These are phyloP conservation scores for Phytophthora kernoviae DNA, from an alignment of 352 stramenopile genomes.

Conservation along the genomic window DNA sequence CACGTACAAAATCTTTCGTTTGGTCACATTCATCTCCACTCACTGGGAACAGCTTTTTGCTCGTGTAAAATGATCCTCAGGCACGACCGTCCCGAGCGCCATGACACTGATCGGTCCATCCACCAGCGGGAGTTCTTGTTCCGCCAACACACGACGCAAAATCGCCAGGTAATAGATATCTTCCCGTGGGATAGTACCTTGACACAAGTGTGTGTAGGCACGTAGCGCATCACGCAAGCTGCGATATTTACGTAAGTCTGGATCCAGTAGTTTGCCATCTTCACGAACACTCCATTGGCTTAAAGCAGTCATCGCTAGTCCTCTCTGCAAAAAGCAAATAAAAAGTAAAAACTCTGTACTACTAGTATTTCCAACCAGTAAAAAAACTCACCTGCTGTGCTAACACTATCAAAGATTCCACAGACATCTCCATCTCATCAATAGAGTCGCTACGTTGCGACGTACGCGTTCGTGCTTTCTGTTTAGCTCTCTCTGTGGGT, in stretches of 20 bases:
- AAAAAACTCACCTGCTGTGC: constrained; percentile 26
- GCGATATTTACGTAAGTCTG: constrained; percentile 48
- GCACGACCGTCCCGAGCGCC: constrained; percentile 50
- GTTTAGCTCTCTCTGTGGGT: constrained; percentile 1
- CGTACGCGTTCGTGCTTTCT: constrained; percentile 12
- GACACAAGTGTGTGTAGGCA: constrained; percentile 34
- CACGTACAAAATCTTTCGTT: neutral
- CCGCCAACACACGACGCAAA: constrained; percentile 57
- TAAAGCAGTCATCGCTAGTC: constrained; percentile 39
- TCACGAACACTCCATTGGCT: constrained; percentile 41
- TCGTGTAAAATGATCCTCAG: constrained; percentile 71
- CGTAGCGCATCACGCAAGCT: constrained; percentile 57
- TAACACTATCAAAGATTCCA: constrained; percentile 36
- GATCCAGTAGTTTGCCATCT: constrained; percentile 52
- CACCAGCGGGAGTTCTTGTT: constrained; percentile 55
- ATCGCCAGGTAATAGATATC: constrained; percentile 81
- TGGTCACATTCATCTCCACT: constrained; percentile 1
- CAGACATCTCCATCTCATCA: constrained; percentile 32
- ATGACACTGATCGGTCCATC: constrained; percentile 74
- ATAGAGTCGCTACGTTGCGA: constrained; percentile 23
- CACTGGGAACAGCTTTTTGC: constrained; percentile 81
- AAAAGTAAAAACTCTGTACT: neutral
- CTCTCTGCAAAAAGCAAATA: constrained; percentile 26
- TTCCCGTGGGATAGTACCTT: constrained; percentile 53
- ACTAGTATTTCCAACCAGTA: neutral